These are phyloP conservation scores for Phytophthora hybrid DNA, from an alignment of 352 stramenopile genomes.

Conservation along the genomic window DNA sequence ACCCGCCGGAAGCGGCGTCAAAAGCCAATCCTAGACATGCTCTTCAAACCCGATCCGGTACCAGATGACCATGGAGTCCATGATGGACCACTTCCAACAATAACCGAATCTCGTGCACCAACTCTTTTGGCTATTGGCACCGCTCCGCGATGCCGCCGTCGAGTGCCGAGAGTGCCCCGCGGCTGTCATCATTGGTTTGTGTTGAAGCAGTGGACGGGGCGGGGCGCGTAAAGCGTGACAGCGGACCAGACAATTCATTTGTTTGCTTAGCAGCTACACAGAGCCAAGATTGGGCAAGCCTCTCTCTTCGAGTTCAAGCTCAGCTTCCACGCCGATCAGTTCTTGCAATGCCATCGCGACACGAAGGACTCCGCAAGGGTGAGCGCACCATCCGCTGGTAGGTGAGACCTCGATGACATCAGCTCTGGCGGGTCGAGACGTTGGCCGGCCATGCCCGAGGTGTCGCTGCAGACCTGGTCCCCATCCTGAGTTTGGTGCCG, in stretches of 20 bases:
- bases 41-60: constrained; percentile 6
- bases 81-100: no score
- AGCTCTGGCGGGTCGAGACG: constrained; percentile 18
- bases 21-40: constrained; percentile 10
- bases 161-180: constrained; percentile 5
- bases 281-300: constrained; percentile 22
- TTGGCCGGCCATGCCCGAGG: constrained; percentile 9
- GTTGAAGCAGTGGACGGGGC: constrained; percentile 39
- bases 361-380: not conserved
- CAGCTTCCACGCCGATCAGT: constrained; percentile 7
- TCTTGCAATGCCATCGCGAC: constrained; percentile 26
- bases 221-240: constrained; percentile 6
- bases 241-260: constrained; percentile 40
- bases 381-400: not conserved
- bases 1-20: constrained; percentile 9
- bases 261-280: constrained; percentile 36
- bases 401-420: constrained; percentile 16
- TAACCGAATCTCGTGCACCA: constrained; percentile 28
- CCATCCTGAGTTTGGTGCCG: constrained; percentile 40
- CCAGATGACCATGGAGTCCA: constrained; percentile 17
- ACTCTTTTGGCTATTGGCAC: constrained; percentile 9
- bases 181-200: constrained; percentile 34
- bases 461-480: constrained; percentile 29
- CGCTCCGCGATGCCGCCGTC: not conserved
- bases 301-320: constrained; percentile 24